Evolutionary conservation across 345 rosid species (phyloP), one percentile per base, ranked within the genome.

Genomic region (Turritis glabra): DNA sequence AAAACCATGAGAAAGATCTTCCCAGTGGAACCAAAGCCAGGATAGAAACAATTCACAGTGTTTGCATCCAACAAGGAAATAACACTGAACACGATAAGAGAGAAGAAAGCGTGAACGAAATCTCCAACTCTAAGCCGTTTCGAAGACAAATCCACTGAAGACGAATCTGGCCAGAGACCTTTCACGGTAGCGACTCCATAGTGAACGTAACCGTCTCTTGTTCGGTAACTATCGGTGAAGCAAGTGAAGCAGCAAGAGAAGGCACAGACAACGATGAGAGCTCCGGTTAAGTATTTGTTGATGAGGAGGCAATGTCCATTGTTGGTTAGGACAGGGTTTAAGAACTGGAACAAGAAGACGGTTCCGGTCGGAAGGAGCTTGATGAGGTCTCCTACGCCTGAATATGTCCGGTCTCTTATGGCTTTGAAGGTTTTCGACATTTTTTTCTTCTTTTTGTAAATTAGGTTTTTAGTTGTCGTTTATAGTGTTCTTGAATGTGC

Each of bases 331-430:
- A 93, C 82, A 47, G 98, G 97, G 87, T 85, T 90, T 17, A 93
- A 86, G 85, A 89, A 89, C 52, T 88, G 97, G 72, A 84, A 93
- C 58, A 85, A 18, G 81, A 93, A 93, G 60, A 91, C 93, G 0
- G 97, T 91, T 70, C 97, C 98, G 8, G 97, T 89, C 0, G 98
- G 98, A 33, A 93, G 96, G 71, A 91, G 88, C 84, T 77, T 89
- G 77, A 93, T 64, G 53, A 93, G 90, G 80, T 85, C 92, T 1
- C 97, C 94, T 1, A 89, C 30, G 4, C 92, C 85, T 5, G 82
- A 43, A 19, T 85, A 80, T 25, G 92, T 80, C 72, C 43, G 76
- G 64, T 77, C 92, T 33, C 76, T 57, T 27, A 82, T 50, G 52
- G 85, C 80, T 64, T 44, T 76, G 29, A 84, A 64, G 17, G 87